Conservation (phyloP, 176 grass and related monocot species). For the bread wheat (Triticum aestivum) region IWGSC_CS_RefSeq_v2.1 NC_057809.1:411601105-411601604, state of each 20-base stretch:
- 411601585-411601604: slow-evolving; percentile 75
- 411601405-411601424: neutral
- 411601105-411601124: slow-evolving; percentile 76
- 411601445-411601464: slow-evolving; percentile 1
- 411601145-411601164: slow-evolving; percentile 90
- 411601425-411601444: slow-evolving; percentile 5
- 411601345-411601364: slow-evolving; percentile 20
- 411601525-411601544: neutral
- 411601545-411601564: slow-evolving; percentile 48
- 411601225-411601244: slow-evolving; percentile 71
- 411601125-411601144: slow-evolving; percentile 79
- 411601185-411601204: slow-evolving; percentile 57
- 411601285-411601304: slow-evolving; percentile 68
- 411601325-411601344: slow-evolving; percentile 82
- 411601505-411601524: neutral
- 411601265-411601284: slow-evolving; percentile 65
- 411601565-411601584: slow-evolving; percentile 88
- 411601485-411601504: neutral
- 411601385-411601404: slow-evolving; percentile 4
- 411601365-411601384: slow-evolving; percentile 15
- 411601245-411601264: slow-evolving; percentile 84
- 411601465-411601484: neutral
- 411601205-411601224: slow-evolving; percentile 66
- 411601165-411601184: slow-evolving; percentile 74
- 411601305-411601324: slow-evolving; percentile 81